phyloP scores from a whole-genome alignment of 495 filamentous ascomycete species.

The Penicillium egyptiacum region DNA sequence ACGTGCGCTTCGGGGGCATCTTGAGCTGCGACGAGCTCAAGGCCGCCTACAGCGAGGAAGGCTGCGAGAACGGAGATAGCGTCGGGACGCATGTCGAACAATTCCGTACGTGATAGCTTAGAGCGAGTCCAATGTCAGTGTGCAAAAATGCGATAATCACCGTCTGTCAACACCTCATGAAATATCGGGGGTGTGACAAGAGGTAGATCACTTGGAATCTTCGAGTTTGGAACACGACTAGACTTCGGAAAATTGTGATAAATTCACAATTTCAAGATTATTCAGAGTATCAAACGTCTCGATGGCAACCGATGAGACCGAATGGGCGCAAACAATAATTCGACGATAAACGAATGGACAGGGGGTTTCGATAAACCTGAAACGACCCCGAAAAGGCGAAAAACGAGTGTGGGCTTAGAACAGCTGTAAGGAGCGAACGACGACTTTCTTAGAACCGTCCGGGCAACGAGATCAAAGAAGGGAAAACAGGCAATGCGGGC shows the following conservation, averaged over 20 bases:
- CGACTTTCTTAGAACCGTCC: constrained; percentile 25
- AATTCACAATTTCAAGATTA: background rate
- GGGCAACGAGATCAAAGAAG: constrained; percentile 27
- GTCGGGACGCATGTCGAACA: constrained; percentile 33
- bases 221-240: constrained; percentile 5
- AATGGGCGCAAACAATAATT: constrained; percentile 25
- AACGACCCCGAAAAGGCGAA: constrained; percentile 25
- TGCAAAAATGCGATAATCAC: constrained; percentile 25
- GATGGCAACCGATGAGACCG: constrained; percentile 33
- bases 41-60: constrained; percentile 36
- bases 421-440: constrained; percentile 47
- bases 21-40: constrained; percentile 37
- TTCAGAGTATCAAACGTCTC: constrained; percentile 21
- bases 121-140: constrained; percentile 18
- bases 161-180: constrained; percentile 29
- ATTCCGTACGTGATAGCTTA: constrained; percentile 9
- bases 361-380: constrained; percentile 33
- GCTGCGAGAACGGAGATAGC: constrained; percentile 33
- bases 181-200: constrained; percentile 4
- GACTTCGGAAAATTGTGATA: background rate
- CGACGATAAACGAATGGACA: constrained; percentile 39
- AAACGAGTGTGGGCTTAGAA: constrained; percentile 33
- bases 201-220: background rate
- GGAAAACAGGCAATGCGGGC: constrained; percentile 24
- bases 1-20: constrained; percentile 37